Percentiles rank a stretch among this genome's conserved stretches.
These are phyloP conservation scores for Arachis hypogaea DNA, from an alignment of 306 rosid genomes.

Conservation along the genomic window DNA sequence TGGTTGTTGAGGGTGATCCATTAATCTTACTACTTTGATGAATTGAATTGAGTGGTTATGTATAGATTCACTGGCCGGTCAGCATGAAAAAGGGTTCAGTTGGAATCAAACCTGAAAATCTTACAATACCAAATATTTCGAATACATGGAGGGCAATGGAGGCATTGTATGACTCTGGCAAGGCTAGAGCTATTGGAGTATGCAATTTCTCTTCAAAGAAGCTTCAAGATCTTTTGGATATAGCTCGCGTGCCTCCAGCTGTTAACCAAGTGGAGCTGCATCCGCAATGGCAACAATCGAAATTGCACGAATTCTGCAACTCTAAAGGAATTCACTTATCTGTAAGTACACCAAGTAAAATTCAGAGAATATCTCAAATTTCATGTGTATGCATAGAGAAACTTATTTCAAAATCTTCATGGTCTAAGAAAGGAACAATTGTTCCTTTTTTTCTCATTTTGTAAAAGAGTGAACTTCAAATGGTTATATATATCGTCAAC, in stretches of 20 bases:
- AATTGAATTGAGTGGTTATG: background rate
- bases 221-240: conserved; percentile 23
- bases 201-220: conserved; percentile 35
- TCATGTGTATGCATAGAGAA: background rate
- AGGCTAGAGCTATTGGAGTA: conserved; percentile 26
- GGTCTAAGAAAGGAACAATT: background rate
- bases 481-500: background rate
- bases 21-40: background rate
- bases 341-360: background rate
- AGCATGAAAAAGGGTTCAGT: background rate
- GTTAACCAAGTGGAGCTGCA: conserved; percentile 23
- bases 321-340: conserved; percentile 30
- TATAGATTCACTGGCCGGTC: conserved; percentile 14
- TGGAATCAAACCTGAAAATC: conserved; percentile 12
- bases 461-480: background rate
- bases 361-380: background rate
- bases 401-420: background rate
- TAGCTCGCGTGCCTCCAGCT: conserved; percentile 22
- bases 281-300: conserved; percentile 21
- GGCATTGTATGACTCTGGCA: conserved; percentile 20
- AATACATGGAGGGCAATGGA: conserved; percentile 30
- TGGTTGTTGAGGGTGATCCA: no score
- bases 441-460: background rate
- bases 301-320: conserved; percentile 26
- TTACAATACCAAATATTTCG: background rate